These are phyloP conservation scores for Alternaria triticimaculans DNA, from an alignment of 2,329 filamentous ascomycete species.

Conservation along the genomic window DNA sequence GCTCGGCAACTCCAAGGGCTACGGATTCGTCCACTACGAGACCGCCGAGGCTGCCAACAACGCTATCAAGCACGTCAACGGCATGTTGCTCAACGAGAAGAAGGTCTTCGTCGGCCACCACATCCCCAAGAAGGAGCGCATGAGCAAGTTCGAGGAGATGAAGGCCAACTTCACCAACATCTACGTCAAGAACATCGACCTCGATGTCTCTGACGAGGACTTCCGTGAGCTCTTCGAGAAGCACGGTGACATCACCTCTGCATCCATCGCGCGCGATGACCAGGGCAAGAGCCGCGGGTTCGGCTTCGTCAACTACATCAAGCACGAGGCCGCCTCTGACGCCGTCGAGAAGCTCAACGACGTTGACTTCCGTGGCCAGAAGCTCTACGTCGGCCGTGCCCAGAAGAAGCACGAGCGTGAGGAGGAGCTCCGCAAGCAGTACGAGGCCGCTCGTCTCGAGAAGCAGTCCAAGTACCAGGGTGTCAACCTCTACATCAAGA, in stretches of 20 bases:
- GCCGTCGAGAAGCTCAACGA: conserved; percentile 93
- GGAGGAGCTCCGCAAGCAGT: conserved; percentile 98
- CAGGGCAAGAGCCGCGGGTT: conserved; percentile 91
- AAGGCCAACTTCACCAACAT: conserved; percentile 99
- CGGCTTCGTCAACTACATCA: conserved; percentile 94
- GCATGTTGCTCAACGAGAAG: conserved; percentile 99
- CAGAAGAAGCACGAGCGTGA: conserved; percentile 99
- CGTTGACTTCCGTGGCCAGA: conserved; percentile 90
- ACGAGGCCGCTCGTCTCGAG: conserved; percentile 95
- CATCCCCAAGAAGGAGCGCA: conserved; percentile 99
- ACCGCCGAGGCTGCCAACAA: conserved; percentile 95
- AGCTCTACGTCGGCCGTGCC: conserved; percentile 95
- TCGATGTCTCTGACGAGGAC: conserved; percentile 87
- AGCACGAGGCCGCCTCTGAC: conserved; percentile 82
- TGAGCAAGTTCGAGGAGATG: conserved; percentile 99
- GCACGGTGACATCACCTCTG: conserved; percentile 93
- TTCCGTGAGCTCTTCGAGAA: conserved; percentile 93
- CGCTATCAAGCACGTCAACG: conserved; percentile 99
- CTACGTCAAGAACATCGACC: conserved; percentile 97
- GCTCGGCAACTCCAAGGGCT: conserved; percentile 95
- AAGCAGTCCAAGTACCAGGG: conserved; percentile 99
- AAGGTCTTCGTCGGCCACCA: conserved; percentile 99
- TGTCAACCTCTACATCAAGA: conserved; percentile 99
- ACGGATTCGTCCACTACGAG: conserved; percentile 99
- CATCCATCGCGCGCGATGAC: conserved; percentile 90